A percentile compares a stretch with the other conserved stretches of the same genome.
Conservation (phyloP, 805 yeast genomes). For the Myxozyma geophila region DNA sequence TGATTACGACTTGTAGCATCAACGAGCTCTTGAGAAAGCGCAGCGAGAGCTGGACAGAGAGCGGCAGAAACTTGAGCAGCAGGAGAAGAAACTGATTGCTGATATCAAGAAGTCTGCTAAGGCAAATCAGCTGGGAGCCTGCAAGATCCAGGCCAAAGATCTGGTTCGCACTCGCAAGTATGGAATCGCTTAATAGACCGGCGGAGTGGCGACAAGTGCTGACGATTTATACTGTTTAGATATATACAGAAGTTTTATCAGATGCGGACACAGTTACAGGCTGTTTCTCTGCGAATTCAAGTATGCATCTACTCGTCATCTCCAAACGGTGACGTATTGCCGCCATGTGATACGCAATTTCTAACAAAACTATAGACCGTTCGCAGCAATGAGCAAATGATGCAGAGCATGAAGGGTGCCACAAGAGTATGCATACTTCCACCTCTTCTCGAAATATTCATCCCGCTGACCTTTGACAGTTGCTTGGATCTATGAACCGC, state of each 20-base stretch:
- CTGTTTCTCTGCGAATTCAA: conserved; percentile 87
- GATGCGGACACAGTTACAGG: conserved; percentile 95
- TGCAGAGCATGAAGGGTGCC: conserved; percentile 91
- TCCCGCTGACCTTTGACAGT: conserved; percentile 31
- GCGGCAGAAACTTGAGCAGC: conserved; percentile 79
- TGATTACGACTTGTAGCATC: conserved; percentile 57
- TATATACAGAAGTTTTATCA: conserved; percentile 83
- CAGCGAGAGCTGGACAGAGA: conserved; percentile 93
- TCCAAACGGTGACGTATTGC: too few species aligned
- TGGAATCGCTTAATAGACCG: not conserved
- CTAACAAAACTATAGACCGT: conserved; percentile 55
- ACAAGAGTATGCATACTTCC: conserved; percentile 51
- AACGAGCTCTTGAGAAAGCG: conserved; percentile 90
- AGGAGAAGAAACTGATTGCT: conserved; percentile 81
- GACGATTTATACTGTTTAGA: conserved; percentile 5
- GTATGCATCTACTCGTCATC: conserved; percentile 8
- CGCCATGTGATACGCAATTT: not conserved
- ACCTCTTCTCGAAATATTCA: not conserved
- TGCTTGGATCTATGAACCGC: conserved; percentile 84
- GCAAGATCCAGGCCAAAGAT: conserved; percentile 95
- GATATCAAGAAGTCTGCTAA: conserved; percentile 94
- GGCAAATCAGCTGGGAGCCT: conserved; percentile 83
- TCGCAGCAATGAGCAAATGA: conserved; percentile 93
- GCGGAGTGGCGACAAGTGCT: not conserved
- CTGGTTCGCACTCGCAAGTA: conserved; percentile 78